Base-by-base conservation (phyloP, 2,329 filamentous ascomycete genomes). In the Pyrenophora tritici-repentis region DNA sequence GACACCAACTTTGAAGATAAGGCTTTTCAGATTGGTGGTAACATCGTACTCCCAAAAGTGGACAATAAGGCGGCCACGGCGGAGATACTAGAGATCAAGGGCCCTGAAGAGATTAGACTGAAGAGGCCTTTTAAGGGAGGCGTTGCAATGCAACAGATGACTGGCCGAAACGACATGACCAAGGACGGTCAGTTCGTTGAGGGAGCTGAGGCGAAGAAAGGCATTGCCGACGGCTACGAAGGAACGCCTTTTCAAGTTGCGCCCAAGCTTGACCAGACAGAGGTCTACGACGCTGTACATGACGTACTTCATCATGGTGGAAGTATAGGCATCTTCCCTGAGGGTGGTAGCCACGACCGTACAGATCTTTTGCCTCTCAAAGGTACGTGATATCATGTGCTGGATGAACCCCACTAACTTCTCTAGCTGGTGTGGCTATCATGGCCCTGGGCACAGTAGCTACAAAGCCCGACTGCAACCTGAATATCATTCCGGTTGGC, bases 271-370 rank as follows among this genome's bases (percentile, higher is more conserved):
- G 91, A 97, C 72, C 93, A 97, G 77, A 92, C 88, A 24, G 85
- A 90, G 62, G 93, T 97, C 22, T 97, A 97, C 76, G 86, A 96
- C 71, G 90, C 91, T 16, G 93, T 99, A 13, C 97, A 97, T 74
- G 84, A 87, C 59, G 86, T 91, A 24, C 81, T 99, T 29, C 86
- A 87, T 60, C 82, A 83, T 33, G 91, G 91, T 39, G 93, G 92
- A 14, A 96, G 91, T 70, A 89, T 97, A 47, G 94, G 93, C 56
- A 97, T 99, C 68, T 99, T 97, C 73, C 93, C 93, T 2, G 93
- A 99, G 76, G 93, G 93, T 61, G 93, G 93, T 66, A 97, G 92
- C 71, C 93, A 97, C 75, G 93, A 97, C 73, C 87, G 93, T 55
- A 91, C 93, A 0, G 91, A 96, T 70, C 81, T 97, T 38, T 81